Evolutionary conservation across 2,329 filamentous ascomycete genomes (phyloP).

Genomic region (Cercospora beticola): DNA sequence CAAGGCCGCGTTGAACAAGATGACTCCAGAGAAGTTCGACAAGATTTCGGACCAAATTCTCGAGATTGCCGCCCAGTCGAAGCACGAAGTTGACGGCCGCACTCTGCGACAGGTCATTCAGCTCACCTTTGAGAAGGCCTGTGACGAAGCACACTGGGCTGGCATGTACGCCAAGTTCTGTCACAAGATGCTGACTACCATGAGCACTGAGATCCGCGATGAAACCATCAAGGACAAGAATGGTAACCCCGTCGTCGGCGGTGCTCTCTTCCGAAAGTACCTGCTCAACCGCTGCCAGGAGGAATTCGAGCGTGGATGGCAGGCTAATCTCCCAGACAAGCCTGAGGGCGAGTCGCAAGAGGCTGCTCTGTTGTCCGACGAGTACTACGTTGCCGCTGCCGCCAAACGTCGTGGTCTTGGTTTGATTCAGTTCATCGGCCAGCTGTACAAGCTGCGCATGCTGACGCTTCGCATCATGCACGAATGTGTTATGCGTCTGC

Average conservation of each 20-base stretch:
- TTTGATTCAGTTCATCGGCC: constrained; percentile 98
- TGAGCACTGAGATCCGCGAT: constrained; percentile 92
- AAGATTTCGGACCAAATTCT: constrained; percentile 93
- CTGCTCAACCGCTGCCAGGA: constrained; percentile 97
- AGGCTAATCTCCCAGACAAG: constrained; percentile 76
- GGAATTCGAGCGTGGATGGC: constrained; percentile 98
- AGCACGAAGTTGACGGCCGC: constrained; percentile 89
- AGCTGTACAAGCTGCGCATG: constrained; percentile 98
- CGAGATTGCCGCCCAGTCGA: constrained; percentile 87
- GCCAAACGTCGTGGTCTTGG: constrained; percentile 96
- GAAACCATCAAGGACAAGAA: constrained; percentile 91
- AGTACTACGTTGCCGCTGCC: constrained; percentile 91
- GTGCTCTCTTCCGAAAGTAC: constrained; percentile 96
- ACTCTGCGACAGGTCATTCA: constrained; percentile 97
- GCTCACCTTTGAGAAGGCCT: constrained; percentile 98
- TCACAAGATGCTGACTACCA: constrained; percentile 92
- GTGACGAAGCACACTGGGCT: constrained; percentile 97
- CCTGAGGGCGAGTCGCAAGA: constrained; percentile 72
- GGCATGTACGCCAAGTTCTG: constrained; percentile 99
- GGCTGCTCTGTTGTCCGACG: constrained; percentile 82
- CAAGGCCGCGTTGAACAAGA: constrained; percentile 98
- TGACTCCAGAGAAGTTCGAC: constrained; percentile 99
- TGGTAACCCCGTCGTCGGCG: constrained; percentile 84
- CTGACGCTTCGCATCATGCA: constrained; percentile 99
- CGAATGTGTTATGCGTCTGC: constrained; percentile 94